Evolutionary conservation across 495 filamentous ascomycete genomes (phyloP).

Genomic region (Entonaema liquescens): DNA sequence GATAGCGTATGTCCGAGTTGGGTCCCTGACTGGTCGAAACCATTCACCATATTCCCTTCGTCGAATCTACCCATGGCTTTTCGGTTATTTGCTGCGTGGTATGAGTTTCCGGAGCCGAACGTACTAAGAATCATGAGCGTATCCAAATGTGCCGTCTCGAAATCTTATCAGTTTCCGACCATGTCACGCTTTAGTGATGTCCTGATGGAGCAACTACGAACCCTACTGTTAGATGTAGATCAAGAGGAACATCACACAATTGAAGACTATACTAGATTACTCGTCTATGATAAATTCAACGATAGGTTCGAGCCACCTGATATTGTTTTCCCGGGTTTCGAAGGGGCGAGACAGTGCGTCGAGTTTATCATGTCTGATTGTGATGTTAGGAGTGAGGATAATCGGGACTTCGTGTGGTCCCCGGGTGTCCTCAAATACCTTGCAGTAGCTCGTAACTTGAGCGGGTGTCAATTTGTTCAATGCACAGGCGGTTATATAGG

Average conservation of each 20-base stretch:
- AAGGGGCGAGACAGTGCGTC: not conserved
- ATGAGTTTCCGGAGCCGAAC: conserved; percentile 9
- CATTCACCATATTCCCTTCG: too few relatives aligned
- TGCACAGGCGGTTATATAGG: conserved; percentile 2
- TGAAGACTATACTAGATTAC: not conserved
- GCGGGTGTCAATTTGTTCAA: not conserved
- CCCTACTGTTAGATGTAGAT: not conserved
- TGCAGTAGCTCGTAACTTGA: not conserved
- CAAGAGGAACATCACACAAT: not conserved
- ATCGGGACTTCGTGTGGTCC: not conserved
- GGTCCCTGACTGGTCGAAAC: conserved; percentile 24
- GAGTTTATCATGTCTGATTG: not conserved
- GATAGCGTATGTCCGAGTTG: conserved; percentile 13
- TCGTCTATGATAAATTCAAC: not conserved
- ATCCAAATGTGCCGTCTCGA: not conserved
- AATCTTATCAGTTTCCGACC: not conserved
- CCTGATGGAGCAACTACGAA: not conserved
- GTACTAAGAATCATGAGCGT: conserved; percentile 18
- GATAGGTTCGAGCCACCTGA: not conserved
- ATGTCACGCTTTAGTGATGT: not conserved
- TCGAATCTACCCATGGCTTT: too few relatives aligned
- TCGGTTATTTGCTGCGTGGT: not conserved
- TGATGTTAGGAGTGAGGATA: not conserved
- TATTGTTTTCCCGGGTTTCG: not conserved
- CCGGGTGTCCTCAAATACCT: not conserved